Base-by-base conservation (phyloP, 371 early-diverging fungal species). In the Mucor irregularis region DNA sequence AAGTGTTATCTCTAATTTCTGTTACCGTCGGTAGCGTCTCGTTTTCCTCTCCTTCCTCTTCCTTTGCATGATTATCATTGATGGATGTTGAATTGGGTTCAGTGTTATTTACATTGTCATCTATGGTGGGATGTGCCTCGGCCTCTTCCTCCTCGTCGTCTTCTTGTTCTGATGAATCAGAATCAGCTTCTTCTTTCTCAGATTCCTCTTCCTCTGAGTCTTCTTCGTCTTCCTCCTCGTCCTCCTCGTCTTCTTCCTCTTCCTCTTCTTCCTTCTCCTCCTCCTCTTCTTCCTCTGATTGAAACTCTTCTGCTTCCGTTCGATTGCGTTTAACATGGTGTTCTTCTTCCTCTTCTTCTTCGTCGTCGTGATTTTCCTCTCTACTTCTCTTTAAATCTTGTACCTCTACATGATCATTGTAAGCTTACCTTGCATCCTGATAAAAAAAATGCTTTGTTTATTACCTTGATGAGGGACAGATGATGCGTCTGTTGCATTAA, bases 401-500 rank as follows among this genome's bases (percentile, higher is more conserved):
- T 7, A 33, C 52, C 0, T 48, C 40, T 13, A 29, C 50, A 1
- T 49, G 43, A 2, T 40, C 53, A 1, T 42, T 30, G 10, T 49
- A 34, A 10, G 25, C 21, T 25, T 44, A 0, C 13, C 25, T 34
- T 0, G 34, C 50, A 14, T 55, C 49, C 2, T 55, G 37, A 1
- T 39, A 21, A 9, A 53, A 43, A 10, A n/a, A 25, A 9, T 17
- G 45, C 31, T 48, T 28, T 38, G 8, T 46, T 22, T 22, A n/a
- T 50, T 35, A 34, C 40, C 62, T 31, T 53, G 47, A 11, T 53
- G 52, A 19, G 58, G 54, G 4, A 49, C 24, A 31, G 54, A 56
- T 13, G 61, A 42, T 9, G 50, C 60, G 24, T 47, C 51, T 13
- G 67, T 62, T 13, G 65, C 69, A 34, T 64, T 68, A 42, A 54